Evolutionary conservation across 2,329 filamentous ascomycete species (phyloP).

Genomic region (Colletotrichum truncatum): DNA sequence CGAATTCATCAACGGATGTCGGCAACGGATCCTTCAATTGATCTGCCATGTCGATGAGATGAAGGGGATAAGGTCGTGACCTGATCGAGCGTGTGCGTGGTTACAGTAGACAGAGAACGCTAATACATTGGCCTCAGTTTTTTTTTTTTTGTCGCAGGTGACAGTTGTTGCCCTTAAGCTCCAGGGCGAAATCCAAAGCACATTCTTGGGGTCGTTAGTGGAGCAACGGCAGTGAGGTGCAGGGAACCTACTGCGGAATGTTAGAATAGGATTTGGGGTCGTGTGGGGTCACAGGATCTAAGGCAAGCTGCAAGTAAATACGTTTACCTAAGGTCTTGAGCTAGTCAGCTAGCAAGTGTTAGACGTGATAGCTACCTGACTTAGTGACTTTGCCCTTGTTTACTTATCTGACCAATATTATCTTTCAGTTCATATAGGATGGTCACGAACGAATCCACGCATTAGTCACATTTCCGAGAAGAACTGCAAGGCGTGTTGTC

Average conservation of each 20-base stretch:
- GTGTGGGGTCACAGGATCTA: conserved; percentile 19
- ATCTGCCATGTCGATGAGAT: conserved; percentile 3
- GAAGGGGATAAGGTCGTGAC: not conserved
- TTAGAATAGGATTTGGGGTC: not conserved
- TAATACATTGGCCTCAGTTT: not conserved
- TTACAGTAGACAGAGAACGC: not conserved
- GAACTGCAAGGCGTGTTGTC: no score
- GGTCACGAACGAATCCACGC: no score
- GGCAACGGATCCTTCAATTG: conserved; percentile 57
- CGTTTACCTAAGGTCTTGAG: no score
- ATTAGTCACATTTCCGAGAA: no score
- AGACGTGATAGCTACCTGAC: no score
- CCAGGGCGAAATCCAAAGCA: conserved; percentile 4
- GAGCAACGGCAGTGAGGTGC: conserved; percentile 17
- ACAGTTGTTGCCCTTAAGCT: not conserved
- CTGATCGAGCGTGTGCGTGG: not conserved
- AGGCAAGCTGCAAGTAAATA: not conserved
- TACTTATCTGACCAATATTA: no score
- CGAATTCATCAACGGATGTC: conserved; percentile 74
- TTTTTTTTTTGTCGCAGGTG: no score
- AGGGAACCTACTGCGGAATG: no score
- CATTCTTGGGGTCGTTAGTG: conserved; percentile 25
- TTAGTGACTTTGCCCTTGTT: no score
- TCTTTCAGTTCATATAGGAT: no score
- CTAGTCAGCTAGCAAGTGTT: no score